phyloP scores from a whole-genome alignment of 1,139 yeast genomes.

The Spathaspora sp. region DNA sequence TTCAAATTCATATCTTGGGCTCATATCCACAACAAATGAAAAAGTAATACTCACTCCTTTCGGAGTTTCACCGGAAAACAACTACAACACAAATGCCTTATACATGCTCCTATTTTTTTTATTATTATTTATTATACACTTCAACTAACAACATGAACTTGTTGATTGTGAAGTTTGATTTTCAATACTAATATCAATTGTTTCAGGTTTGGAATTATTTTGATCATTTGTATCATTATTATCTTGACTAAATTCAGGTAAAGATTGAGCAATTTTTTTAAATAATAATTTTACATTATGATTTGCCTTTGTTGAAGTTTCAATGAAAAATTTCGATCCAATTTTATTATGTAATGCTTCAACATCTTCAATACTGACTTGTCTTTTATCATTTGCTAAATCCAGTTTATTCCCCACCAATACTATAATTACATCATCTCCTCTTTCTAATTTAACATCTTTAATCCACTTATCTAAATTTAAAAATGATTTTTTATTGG shows the following conservation, averaged over 20 bases:
- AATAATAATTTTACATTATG: slow-evolving; percentile 88
- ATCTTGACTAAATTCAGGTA: slow-evolving; percentile 73
- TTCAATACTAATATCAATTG: slow-evolving; percentile 44
- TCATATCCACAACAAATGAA: too few species aligned
- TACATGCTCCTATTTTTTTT: too few species aligned
- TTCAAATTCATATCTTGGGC: too few species aligned
- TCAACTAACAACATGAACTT: slow-evolving; percentile 8
- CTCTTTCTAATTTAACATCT: slow-evolving; percentile 69
- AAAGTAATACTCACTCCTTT: too few species aligned
- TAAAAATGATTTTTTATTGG: slow-evolving; percentile 80
- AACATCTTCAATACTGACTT: slow-evolving; percentile 79
- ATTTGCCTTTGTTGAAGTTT: slow-evolving; percentile 94
- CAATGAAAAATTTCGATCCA: slow-evolving; percentile 83
- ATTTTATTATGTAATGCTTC: slow-evolving; percentile 52
- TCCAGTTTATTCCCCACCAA: slow-evolving; percentile 59
- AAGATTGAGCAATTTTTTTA: slow-evolving; percentile 84
- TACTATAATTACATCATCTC: slow-evolving; percentile 60
- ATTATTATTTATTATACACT: background rate
- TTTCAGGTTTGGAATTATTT: slow-evolving; percentile 39
- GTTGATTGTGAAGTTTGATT: slow-evolving; percentile 14
- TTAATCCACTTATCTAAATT: slow-evolving; percentile 54
- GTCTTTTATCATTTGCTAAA: slow-evolving; percentile 63
- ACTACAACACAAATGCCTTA: too few species aligned
- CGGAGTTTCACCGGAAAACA: too few species aligned
- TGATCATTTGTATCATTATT: slow-evolving; percentile 12